A percentile compares a stretch with the other conserved stretches of the same genome.
Evolutionary conservation across 441 rosid species (phyloP).

Genomic region (Gossypium laxum): DNA sequence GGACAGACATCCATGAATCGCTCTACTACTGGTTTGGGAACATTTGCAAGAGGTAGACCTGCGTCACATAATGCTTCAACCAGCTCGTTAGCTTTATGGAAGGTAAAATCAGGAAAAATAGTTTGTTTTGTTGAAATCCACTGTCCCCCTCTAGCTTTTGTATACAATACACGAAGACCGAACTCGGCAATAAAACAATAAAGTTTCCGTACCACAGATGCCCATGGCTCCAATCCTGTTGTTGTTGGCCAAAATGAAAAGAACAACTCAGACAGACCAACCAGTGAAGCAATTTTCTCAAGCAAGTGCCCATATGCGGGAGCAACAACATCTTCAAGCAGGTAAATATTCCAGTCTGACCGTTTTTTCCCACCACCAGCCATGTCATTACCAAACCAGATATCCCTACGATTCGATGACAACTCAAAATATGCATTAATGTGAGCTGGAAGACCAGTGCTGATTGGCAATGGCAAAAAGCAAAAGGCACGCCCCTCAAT

Average conservation of each 20-base stretch:
- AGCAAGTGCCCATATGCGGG: conserved; percentile 93
- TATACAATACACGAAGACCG: conserved; percentile 66
- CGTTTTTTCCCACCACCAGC: conserved; percentile 92
- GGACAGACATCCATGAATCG: conserved; percentile 67
- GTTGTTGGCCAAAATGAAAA: conserved; percentile 84
- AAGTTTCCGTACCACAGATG: conserved; percentile 68
- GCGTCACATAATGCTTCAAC: conserved; percentile 73
- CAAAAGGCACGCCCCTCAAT: conserved; percentile 96
- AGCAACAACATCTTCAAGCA: conserved; percentile 73
- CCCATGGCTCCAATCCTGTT: conserved; percentile 80
- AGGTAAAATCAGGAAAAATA: conserved; percentile 79
- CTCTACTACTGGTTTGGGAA: conserved; percentile 61
- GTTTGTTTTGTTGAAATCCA: conserved; percentile 94
- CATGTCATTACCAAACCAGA: conserved; percentile 99
- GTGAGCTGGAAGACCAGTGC: conserved; percentile 87
- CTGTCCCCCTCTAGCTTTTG: conserved; percentile 89
- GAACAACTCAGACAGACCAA: conserved; percentile 76
- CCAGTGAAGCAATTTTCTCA: conserved; percentile 69
- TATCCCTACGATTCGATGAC: conserved; percentile 95
- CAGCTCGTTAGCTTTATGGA: conserved; percentile 58
- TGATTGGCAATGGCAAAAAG: conserved; percentile 84
- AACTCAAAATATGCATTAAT: conserved; percentile 92
- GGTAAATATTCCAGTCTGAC: conserved; percentile 90
- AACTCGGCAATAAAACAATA: conserved; percentile 61
- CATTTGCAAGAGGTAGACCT: conserved; percentile 65